phyloP scores from a whole-genome alignment of 2,329 filamentous ascomycete genomes.

The Podosphaera xanthii region DNA sequence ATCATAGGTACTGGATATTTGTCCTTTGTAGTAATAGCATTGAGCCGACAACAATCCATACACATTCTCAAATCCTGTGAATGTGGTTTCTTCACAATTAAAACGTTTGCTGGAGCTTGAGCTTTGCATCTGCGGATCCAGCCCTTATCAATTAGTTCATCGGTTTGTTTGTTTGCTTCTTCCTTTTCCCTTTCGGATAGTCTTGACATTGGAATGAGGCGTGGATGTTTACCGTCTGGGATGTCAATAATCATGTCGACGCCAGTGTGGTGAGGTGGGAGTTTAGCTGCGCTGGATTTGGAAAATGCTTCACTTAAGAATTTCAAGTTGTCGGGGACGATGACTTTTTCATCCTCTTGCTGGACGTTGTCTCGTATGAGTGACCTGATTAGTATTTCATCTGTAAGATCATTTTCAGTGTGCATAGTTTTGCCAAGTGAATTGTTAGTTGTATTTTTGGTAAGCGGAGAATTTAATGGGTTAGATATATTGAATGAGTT shows the following conservation, averaged over 20 bases:
- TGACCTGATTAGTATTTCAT: too few relatives aligned
- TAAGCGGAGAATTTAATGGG: too few relatives aligned
- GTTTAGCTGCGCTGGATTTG: neutral
- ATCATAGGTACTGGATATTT: conserved; percentile 1
- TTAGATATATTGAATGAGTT: too few relatives aligned
- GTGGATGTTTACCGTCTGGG: neutral
- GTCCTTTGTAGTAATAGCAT: neutral
- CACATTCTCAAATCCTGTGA: neutral
- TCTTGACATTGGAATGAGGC: neutral
- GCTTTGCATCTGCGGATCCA: neutral
- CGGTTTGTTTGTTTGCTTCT: neutral
- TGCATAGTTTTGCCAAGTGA: too few relatives aligned
- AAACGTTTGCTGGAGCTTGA: neutral
- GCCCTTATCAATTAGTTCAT: neutral
- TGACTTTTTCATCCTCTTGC: neutral
- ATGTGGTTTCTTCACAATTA: neutral
- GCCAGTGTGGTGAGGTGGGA: neutral
- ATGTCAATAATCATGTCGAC: neutral
- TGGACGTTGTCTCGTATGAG: neutral
- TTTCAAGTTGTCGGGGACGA: neutral
- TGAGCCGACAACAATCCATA: neutral
- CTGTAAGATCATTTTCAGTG: too few relatives aligned
- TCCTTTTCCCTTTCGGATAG: neutral
- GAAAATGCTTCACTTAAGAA: neutral
- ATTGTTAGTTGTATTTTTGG: too few relatives aligned